Base-by-base conservation (phyloP, 495 filamentous ascomycete species). In the Podospora tetraspora region DNA sequence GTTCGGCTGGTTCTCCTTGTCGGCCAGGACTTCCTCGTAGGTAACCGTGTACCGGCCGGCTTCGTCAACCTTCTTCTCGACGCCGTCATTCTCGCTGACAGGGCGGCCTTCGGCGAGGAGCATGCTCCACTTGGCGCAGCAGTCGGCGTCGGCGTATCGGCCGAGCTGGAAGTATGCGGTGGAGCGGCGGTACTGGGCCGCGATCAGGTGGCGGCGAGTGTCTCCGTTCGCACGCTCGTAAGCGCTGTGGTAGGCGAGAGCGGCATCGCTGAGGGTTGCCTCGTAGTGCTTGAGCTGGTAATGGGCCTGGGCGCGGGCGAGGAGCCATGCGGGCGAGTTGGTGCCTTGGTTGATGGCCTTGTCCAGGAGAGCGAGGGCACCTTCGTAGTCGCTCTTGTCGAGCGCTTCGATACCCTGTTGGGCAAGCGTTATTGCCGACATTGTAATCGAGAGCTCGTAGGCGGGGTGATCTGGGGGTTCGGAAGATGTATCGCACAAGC, bases 221-320 rank as follows among this genome's bases (percentile, higher is more conserved):
- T 66, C 73, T 6, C 72, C 74, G 8, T 74, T 76, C 0, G 85
- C 91, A 23, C 95, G 91, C 61, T 91, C 85, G 22, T 79, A 79
- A 4, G 93, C 92, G 8, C 88, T 80, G 1, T 84, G 73, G 12
- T 96, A 84, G 0, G 91, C 95, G 25, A 87, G 80, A 71, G 97
- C 93, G 34, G 93, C 91, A 81, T 98, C 95, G 21, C 77, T 79
- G 11, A 98, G 87, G 0, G 95, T 91, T 0, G 87, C 79, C 3
- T 81, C 77, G 57, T 76, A 74, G 62, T 74, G 71, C 56, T 83
- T 78, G 16, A 79, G 75, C 65, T 94, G 90, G 10, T 92, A 86
- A 73, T 92, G 90, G 29, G 93, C 93, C 12, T 89, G 94, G 2
- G 92, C 91, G 27, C 96, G 92, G 75, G 95, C 90, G 69, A 97